A percentile compares a stretch with the other conserved stretches of the same genome.
Evolutionary conservation across 2,329 filamentous ascomycete genomes (phyloP).

Genomic region (Laburnicola sp.): DNA sequence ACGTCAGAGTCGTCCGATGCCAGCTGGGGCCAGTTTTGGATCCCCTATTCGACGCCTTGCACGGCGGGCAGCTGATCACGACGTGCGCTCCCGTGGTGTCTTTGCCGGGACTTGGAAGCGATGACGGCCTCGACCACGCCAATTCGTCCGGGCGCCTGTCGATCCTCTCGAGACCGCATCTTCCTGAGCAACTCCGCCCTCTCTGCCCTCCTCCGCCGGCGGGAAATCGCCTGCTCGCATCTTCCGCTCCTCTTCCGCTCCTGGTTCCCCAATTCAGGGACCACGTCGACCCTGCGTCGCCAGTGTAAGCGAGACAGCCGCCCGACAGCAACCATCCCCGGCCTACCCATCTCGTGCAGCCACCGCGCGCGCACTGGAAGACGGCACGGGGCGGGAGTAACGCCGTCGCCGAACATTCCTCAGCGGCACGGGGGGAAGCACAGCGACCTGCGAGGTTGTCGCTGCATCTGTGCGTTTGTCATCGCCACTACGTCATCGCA

Average conservation of each 20-base stretch:
- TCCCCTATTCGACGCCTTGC: neutral
- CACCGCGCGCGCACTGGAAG: neutral
- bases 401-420: neutral
- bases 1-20: neutral
- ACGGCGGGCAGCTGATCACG: neutral
- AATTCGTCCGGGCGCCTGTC: neutral
- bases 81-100: neutral
- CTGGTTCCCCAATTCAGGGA: neutral
- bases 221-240: conserved; percentile 1
- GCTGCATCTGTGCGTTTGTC: conserved; percentile 5
- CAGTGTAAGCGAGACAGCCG: neutral
- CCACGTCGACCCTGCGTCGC: conserved; percentile 2
- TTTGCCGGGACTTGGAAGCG: neutral
- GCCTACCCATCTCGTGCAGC: neutral
- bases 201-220: conserved; percentile 7
- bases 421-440: neutral
- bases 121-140: neutral
- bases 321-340: conserved; percentile 2
- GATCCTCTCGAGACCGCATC: conserved; percentile 5
- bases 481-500: conserved; percentile 5
- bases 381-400: neutral
- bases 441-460: neutral
- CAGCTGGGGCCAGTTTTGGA: neutral
- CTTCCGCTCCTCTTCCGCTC: neutral
- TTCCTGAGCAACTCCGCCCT: conserved; percentile 11